Base-by-base conservation (phyloP, 176 grass and related monocot genomes). In the Elaeis guineensis region DNA sequence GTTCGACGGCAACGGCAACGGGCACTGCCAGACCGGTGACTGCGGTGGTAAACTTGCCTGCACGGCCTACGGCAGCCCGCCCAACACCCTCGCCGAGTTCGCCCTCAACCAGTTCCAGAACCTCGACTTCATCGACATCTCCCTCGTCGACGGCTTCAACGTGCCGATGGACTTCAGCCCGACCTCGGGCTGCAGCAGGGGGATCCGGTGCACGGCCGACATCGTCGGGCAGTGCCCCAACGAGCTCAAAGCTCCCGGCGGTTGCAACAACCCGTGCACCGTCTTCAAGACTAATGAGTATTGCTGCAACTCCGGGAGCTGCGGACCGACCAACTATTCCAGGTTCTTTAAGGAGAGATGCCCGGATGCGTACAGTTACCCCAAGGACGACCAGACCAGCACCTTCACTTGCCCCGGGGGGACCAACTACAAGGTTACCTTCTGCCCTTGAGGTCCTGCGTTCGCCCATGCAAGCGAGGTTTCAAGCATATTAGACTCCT, bases 281-380 rank as follows among this genome's bases (percentile, higher is more conserved):
- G 78, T 81, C 55, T 71, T 66, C 69, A 69, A 73, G 49, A 79
- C 78, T 9, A 26, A 86, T 7, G 57, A 60, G 22, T 86, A 57
- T 60, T 35, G 72, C 69, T 71, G 69, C 16, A 30, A 58, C 25
- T 56, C 77, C 16, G 9, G 16, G 51, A 76, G 0, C 49, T 89
- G 77, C 51, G 54, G 58, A 1, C 73, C 81, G 3, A 81, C 86
- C 0, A 0, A 55, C 15, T 85, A 85, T 66, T 78, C 77, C 3
- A 4, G 0, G 55, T 85, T 67, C 77, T 89, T 89, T 59, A 81
- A 81, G 81, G 16, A 30, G 5, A 16, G 23, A 0, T 89, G 86
- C 73, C 70, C 81, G 0, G 64, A 85, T 16, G 81, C 73, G 0
- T 72, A 71, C 55, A 85, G 69, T 69, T 85, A 89, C 66, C 73